Evolutionary conservation across 352 stramenopile genomes (phyloP), one percentile per base, ranked within the genome.

Genomic region (Plasmopara viticola): DNA sequence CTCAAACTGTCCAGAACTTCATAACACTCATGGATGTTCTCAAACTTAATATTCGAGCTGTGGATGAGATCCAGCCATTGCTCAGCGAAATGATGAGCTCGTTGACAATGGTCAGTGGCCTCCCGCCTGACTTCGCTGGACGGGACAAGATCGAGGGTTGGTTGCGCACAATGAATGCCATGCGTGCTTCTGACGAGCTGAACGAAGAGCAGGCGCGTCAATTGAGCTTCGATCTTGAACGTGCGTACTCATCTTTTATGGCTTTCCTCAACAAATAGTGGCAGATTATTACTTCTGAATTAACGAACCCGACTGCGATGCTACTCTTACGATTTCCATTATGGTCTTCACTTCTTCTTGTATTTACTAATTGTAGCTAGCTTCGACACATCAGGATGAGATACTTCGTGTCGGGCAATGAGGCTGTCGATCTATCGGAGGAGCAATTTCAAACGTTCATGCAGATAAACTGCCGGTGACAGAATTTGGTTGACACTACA

Each of bases 21-120:
- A 99, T 99, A 72, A 99, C 95, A 18, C 75, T 96, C 46, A 98
- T 98, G 94, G 96, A 99, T 68, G 91, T 95, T 38, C 86, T 99
- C 41, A 98, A 98, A 65, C 80, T 99, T 40, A 96, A 98, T 64
- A 95, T 98, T 63, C 85, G 95, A 41, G 95, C 95, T 6, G 95
- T 99, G 41, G 95, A 99, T 72, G 95, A 98, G 70, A 87, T 99
- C 45, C 95, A 98, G 72, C 96, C 95, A 45, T 66, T 98, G 42
- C 64, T 99, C 54, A 97, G 83, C 55, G 95, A 98, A 72, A 87
- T 98, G 61, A 97, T 98, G 85, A 87, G 94, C 59, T 90, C 83
- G 14, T 72, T 99, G 45, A 97, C 89, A 15, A 84, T 95, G 70
- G 70, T 98, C 33, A 94, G 91, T n/a, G 95, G 95, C 14, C 66